Conservation (phyloP, 139 green algal species). For the Marvania coccoides region DNA sequence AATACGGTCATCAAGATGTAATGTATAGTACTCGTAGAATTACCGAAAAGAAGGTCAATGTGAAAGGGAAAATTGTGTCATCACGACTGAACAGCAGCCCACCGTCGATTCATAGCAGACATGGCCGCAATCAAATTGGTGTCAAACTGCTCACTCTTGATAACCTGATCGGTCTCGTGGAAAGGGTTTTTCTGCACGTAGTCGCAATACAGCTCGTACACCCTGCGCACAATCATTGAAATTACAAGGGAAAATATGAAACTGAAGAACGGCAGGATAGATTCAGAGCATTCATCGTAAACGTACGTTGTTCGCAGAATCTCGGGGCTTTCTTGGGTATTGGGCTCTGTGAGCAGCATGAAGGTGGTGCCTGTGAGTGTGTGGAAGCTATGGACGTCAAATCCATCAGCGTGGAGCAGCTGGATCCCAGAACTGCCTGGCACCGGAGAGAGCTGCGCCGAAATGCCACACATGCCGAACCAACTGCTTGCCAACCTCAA, state of each 20-base stretch:
- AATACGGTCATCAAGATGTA: too few species aligned
- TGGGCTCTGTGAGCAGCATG: constrained; percentile 65
- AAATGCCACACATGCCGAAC: constrained; percentile 56
- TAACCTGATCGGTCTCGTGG: constrained; percentile 53
- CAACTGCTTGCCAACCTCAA: constrained; percentile 33
- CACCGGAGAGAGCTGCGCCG: constrained; percentile 77
- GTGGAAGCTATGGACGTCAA: constrained; percentile 84
- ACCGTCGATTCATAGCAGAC: too few species aligned
- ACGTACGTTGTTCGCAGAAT: constrained; percentile 40
- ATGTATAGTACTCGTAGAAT: too few species aligned
- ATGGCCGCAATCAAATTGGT: constrained; percentile 8
- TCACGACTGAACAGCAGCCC: too few species aligned
- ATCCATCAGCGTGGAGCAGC: constrained; percentile 83
- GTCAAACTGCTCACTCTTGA: constrained; percentile 60
- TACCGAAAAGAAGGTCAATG: too few species aligned
- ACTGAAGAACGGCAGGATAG: neutral
- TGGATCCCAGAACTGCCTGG: constrained; percentile 72
- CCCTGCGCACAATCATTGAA: constrained; percentile 6
- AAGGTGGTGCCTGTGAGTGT: constrained; percentile 84
- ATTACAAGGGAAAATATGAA: neutral
- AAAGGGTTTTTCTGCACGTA: constrained; percentile 60
- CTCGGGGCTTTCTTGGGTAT: constrained; percentile 50
- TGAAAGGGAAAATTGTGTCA: too few species aligned
- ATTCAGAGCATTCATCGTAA: neutral
- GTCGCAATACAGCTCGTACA: constrained; percentile 50